These are phyloP conservation scores for Trifolium subterraneum DNA, from an alignment of 306 rosid genomes.

Conservation along the genomic window DNA sequence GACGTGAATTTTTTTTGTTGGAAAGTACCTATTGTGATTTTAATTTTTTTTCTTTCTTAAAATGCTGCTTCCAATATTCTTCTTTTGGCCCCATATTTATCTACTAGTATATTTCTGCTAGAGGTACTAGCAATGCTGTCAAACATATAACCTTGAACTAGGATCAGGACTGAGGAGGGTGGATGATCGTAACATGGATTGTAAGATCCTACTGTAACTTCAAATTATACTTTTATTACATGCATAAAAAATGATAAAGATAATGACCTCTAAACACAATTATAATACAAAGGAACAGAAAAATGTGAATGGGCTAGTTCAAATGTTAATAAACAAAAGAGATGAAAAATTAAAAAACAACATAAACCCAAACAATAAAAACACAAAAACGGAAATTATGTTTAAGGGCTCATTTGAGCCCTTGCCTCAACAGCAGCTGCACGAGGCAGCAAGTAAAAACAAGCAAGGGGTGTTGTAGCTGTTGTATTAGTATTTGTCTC, in stretches of 20 bases:
- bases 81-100: constrained; percentile 29
- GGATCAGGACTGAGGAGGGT: not conserved
- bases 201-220: not conserved
- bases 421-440: not conserved
- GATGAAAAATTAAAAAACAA: not conserved
- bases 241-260: not conserved
- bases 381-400: not conserved
- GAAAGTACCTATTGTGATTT: not conserved
- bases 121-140: not conserved
- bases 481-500: constrained; percentile 2
- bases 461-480: not conserved
- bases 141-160: not conserved
- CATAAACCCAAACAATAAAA: not conserved
- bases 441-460: constrained; percentile 6
- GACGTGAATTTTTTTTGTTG: not conserved
- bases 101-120: constrained; percentile 12
- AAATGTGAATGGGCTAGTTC: not conserved
- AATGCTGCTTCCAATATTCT: constrained; percentile 31
- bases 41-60: not conserved
- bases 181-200: not conserved
- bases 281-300: not conserved
- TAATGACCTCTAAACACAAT: not conserved
- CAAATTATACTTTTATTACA: not conserved
- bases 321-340: constrained; percentile 1
- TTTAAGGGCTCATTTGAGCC: not conserved